A percentile compares a stretch with the other conserved stretches of the same genome.
Evolutionary conservation across 129 eudicot species (phyloP).

Genomic region (carrot (Daucus carota)): DH1_v3.0 NC_030382.2:56473501-56474000

Average conservation of each 20-base stretch:
- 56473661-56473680: no score
- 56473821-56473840: conserved; percentile 22
- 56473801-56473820: conserved; percentile 7
- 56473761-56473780: neutral
- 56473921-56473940: neutral
- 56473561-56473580: conserved; percentile 12
- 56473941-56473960: neutral
- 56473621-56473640: conserved; percentile 45
- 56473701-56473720: neutral
- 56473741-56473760: neutral
- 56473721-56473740: neutral
- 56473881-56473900: conserved; percentile 14
- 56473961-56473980: neutral
- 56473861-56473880: conserved; percentile 17
- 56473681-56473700: neutral
- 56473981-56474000: conserved; percentile 11
- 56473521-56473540: conserved; percentile 20
- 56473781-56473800: neutral
- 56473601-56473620: conserved; percentile 5
- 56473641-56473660: conserved; percentile 26
- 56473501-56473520: conserved; percentile 23
- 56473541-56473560: conserved; percentile 17
- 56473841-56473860: conserved; percentile 21
- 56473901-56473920: conserved; percentile 7
- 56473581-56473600: conserved; percentile 8